Conservation (phyloP, 2,329 filamentous ascomycete species). For the Pseudocercospora crystallina region DNA sequence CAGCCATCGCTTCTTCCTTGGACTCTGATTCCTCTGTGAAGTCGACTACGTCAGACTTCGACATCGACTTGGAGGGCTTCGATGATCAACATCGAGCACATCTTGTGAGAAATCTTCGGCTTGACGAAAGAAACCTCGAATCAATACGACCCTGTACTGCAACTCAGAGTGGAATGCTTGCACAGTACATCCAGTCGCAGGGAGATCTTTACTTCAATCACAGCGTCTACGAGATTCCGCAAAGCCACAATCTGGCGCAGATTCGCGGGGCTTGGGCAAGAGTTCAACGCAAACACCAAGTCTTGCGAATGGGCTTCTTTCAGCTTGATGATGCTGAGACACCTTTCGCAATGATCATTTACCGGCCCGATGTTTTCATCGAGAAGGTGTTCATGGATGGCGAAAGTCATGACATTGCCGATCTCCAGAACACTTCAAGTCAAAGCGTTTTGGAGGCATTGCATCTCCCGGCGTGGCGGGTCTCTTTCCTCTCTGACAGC, state of each 20-base stretch:
- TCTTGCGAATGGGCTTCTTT: slow-evolving; percentile 74
- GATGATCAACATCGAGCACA: slow-evolving; percentile 43
- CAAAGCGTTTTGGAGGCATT: slow-evolving; percentile 45
- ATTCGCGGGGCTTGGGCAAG: slow-evolving; percentile 61
- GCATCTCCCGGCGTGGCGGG: slow-evolving; percentile 62
- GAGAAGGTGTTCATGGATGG: slow-evolving; percentile 3
- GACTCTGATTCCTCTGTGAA: not conserved
- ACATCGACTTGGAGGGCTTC: slow-evolving; percentile 54
- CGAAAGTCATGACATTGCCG: slow-evolving; percentile 27
- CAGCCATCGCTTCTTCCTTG: slow-evolving; percentile 23
- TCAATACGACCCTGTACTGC: slow-evolving; percentile 74
- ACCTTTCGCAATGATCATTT: slow-evolving; percentile 75
- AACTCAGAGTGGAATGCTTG: slow-evolving; percentile 76
- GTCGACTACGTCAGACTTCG: not conserved
- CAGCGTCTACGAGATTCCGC: slow-evolving; percentile 55
- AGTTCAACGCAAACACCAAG: slow-evolving; percentile 59
- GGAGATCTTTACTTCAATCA: slow-evolving; percentile 76
- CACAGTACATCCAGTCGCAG: slow-evolving; percentile 66
- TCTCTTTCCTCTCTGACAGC: slow-evolving; percentile 48
- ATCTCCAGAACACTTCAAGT: slow-evolving; percentile 25
- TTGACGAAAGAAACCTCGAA: slow-evolving; percentile 48
- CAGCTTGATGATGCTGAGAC: slow-evolving; percentile 58
- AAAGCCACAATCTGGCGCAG: slow-evolving; percentile 37
- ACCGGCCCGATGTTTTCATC: slow-evolving; percentile 35
- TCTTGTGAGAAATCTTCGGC: slow-evolving; percentile 34